Base-by-base conservation (phyloP, 2,329 filamentous ascomycete species). In the Fusarium equiseti region DNA sequence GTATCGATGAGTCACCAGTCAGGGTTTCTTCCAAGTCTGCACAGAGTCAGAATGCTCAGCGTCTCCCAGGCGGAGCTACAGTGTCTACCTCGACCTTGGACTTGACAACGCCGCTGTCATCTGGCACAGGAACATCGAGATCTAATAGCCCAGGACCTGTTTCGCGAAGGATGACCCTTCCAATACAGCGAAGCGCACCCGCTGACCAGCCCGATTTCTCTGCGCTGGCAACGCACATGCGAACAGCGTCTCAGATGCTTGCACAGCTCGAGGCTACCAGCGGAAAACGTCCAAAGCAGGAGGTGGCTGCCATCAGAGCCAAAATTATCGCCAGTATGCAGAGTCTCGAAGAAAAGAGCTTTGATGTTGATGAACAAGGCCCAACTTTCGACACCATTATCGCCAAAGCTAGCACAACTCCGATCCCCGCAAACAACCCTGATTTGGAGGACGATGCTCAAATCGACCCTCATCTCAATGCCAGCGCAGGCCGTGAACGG, bases 281-380 rank as follows among this genome's bases (percentile, higher is more conserved):
- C 70, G 91, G 92, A 29, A 96, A 95, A 80, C 86, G 93, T 35
- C 93, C 93, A 2, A 92, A 88, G 76, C 89, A 90, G 31, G 93
- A 96, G 80, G 93, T 96, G 7, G 93, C 92, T 20, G 91, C 92
- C 10, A 96, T 96, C 78, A 88, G 93, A 73, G 90, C 92, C 43
- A 94, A 93, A 81, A 96, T 96, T 70, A 96, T 96, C 74, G 93
- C 93, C 5, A 95, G 92, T 79, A 96, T 96, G 93, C 93, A 96
- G 78, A 94, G 88, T 71, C 82, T 96, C 11, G 93, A 96, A 79
- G 93, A 96, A 79, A 91, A 95, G 78, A 95, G 90, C 77, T 96
- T 96, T 74, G 90, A 94, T 52, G 82, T 89, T 4, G 92, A 94
- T 68, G 92, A 94, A 52, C 87, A 89, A 63, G 86, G 89, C 0